Base-by-base conservation (phyloP, 805 yeast species). In the Kazachstania martiniae region DNA sequence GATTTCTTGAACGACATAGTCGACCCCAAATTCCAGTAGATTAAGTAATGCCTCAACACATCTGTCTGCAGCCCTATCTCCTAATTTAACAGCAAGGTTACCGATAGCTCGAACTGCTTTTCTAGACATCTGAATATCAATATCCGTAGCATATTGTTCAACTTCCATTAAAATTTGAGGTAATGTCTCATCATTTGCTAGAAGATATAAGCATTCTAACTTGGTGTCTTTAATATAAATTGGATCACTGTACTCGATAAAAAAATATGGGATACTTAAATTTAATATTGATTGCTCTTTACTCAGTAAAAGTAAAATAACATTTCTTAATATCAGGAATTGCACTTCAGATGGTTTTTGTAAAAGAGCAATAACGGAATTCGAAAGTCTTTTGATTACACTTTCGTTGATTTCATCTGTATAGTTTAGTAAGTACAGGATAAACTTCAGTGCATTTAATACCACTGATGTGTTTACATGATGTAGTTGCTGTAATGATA, bases 51-150 rank as follows among this genome's bases (percentile, higher is more conserved):
- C 70, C 5, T 68, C 67, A 3, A 83, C 78, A 53, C 94, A 83
- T 16, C 63, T 63, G 4, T 63, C 59, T 0, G 87, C 76, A 0
- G 82, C 74, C 8, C 40, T 38, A 7, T 54, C 53, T 17, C 73
- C 74, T 12, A 85, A 57, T 47, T 83, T 84, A 18, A 86, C 74
- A 0, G 95, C 94, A 14, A 89, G 61, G 47, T 86, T 83, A 2
- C 96, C 96, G 39, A 89, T 74, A 0, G 95, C 94, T 37, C 94
- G 61, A 3, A 89, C 74, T 0, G 96, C 86, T 47, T 85, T 82
- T 35, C 94, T 64, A 2, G 87, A 83, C 78, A 86, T 84, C 36
- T 80, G 79, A 16, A 77, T 70, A 54, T 87, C 95, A 10, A 83
- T 76, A 46, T 84, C 95, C 0, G 85, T 72, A 4, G 94, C 93